Percentiles rank a stretch among this genome's conserved stretches.
Evolutionary conservation across 192 early-diverging fungal genomes (phyloP).

Genomic region (Kappamyces sp.): DNA sequence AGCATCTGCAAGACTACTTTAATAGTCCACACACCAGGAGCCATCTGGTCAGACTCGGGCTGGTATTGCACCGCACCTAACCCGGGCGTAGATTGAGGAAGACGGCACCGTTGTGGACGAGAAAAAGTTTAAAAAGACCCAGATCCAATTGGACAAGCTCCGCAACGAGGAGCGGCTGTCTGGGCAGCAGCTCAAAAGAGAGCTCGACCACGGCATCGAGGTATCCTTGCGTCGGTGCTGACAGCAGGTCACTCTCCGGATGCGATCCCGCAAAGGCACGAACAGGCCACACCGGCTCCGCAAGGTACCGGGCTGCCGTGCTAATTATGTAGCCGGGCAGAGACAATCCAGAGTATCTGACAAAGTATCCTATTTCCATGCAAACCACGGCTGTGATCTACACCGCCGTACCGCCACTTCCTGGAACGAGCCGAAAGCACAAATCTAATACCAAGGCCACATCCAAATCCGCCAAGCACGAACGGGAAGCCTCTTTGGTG

Average conservation of each 20-base stretch:
- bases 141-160: slow-evolving; percentile 38
- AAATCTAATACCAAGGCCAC: slow-evolving; percentile 5
- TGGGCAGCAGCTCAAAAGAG: slow-evolving; percentile 33
- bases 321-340: slow-evolving; percentile 8
- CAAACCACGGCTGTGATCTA: slow-evolving; percentile 46
- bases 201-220: slow-evolving; percentile 48
- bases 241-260: slow-evolving; percentile 1
- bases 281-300: neutral
- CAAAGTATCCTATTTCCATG: slow-evolving; percentile 46
- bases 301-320: slow-evolving; percentile 1
- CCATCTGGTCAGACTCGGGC: slow-evolving; percentile 39
- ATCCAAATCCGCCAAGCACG: slow-evolving; percentile 3
- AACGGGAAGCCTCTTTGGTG: slow-evolving; percentile 7
- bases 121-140: slow-evolving; percentile 45
- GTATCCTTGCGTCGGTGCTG: slow-evolving; percentile 17
- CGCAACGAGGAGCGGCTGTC: slow-evolving; percentile 32
- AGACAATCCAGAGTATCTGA: slow-evolving; percentile 29
- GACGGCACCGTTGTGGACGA: slow-evolving; percentile 42
- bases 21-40: slow-evolving; percentile 38
- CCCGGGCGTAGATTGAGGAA: slow-evolving; percentile 33
- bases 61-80: slow-evolving; percentile 26
- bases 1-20: slow-evolving; percentile 50
- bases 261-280: slow-evolving; percentile 16
- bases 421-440: too few relatives aligned
- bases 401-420: slow-evolving; percentile 28